Percentiles rank a stretch among this genome's conserved stretches.
phyloP scores from a whole-genome alignment of 2,329 filamentous ascomycete genomes.

The Diaporthe caulivora region DNA sequence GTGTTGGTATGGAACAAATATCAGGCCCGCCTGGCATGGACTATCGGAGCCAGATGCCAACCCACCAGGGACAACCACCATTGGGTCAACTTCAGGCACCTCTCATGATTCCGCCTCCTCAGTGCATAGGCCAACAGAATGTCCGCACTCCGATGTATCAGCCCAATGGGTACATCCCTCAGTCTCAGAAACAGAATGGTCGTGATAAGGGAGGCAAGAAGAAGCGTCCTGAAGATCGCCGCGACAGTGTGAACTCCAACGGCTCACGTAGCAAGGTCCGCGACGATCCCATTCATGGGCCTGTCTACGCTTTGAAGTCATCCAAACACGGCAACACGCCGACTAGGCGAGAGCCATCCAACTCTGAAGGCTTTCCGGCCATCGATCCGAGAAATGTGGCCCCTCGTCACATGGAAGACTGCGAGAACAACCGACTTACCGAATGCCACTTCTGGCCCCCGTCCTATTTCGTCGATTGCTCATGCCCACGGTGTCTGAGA shows the following conservation, averaged over 20 bases:
- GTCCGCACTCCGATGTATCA: constrained; percentile 25
- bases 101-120: background rate
- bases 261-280: constrained; percentile 30
- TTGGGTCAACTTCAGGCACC: constrained; percentile 4
- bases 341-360: background rate
- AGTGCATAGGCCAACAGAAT: constrained; percentile 11
- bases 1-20: background rate
- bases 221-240: constrained; percentile 11
- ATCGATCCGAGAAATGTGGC: background rate
- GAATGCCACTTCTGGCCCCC: too few species aligned
- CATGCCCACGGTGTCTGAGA: constrained; percentile 10
- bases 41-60: constrained; percentile 29
- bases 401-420: background rate
- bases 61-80: constrained; percentile 18
- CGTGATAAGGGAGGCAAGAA: constrained; percentile 9
- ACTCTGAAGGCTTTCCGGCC: background rate
- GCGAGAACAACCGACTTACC: background rate
- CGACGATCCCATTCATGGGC: constrained; percentile 30
- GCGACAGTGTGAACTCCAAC: constrained; percentile 25
- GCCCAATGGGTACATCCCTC: constrained; percentile 27
- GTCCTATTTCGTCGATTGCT: constrained; percentile 21
- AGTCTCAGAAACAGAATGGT: background rate
- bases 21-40: background rate
- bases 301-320: constrained; percentile 31
- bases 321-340: constrained; percentile 15